Conservation (phyloP, 768 basidiomycete species). For the Clathrus columnatus region DNA sequence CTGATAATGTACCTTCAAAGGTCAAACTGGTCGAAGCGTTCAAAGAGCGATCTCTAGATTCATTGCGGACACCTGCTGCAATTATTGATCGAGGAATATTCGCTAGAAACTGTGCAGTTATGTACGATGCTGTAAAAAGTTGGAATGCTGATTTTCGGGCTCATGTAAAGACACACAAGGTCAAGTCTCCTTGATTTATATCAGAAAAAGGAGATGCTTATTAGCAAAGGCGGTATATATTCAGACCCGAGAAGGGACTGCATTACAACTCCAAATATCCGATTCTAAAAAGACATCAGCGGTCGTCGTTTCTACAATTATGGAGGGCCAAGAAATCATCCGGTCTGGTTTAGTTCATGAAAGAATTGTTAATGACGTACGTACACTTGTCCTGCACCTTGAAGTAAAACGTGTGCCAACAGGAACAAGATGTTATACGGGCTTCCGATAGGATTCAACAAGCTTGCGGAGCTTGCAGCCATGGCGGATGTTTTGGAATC, state of each 20-base stretch:
- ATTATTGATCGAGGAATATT: constrained; percentile 70
- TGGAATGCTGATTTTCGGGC: constrained; percentile 71
- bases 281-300: constrained; percentile 44
- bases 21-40: constrained; percentile 39
- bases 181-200: constrained; percentile 17
- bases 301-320: constrained; percentile 72
- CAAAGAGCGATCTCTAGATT: constrained; percentile 45
- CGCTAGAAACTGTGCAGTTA: constrained; percentile 60
- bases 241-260: constrained; percentile 68
- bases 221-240: constrained; percentile 4
- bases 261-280: constrained; percentile 54
- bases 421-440: constrained; percentile 67
- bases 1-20: constrained; percentile 21
- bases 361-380: constrained; percentile 68
- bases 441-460: constrained; percentile 61
- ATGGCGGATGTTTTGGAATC: constrained; percentile 47
- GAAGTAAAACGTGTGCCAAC: neutral
- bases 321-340: constrained; percentile 74
- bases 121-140: constrained; percentile 56
- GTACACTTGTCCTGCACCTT: constrained; percentile 19
- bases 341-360: constrained; percentile 60
- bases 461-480: constrained; percentile 57
- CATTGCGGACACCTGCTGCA: constrained; percentile 67
- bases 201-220: neutral
- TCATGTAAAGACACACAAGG: constrained; percentile 83